Percentiles rank a stretch among this genome's conserved stretches.
Conservation (phyloP, 2,329 filamentous ascomycete species). For the Fusarium goolgardi region DNA sequence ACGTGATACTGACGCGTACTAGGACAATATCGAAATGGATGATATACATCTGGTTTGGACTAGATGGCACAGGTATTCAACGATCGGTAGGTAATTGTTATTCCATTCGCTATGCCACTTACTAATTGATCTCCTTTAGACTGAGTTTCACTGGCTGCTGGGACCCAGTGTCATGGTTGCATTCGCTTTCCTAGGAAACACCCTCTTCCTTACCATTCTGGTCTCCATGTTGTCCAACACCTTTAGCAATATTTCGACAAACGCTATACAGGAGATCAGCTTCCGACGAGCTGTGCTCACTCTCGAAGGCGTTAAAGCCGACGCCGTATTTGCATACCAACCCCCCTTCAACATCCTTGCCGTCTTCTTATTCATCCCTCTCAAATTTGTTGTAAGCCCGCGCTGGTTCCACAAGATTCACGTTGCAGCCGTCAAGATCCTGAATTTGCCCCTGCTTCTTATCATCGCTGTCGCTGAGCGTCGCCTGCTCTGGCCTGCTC, state of each 20-base stretch:
- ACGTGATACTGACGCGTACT: conserved; percentile 18
- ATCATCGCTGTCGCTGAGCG: conserved; percentile 78
- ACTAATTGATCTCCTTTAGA: conserved; percentile 51
- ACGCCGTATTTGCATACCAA: conserved; percentile 84
- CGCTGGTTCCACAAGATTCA: conserved; percentile 94
- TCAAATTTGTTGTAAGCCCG: conserved; percentile 81
- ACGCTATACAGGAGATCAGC: conserved; percentile 85
- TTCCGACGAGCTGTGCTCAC: conserved; percentile 84
- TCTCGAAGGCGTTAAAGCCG: conserved; percentile 86
- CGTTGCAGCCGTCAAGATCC: conserved; percentile 76
- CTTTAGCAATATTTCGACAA: conserved; percentile 80
- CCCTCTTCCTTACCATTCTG: conserved; percentile 87
- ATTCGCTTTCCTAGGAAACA: conserved; percentile 88
- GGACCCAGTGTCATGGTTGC: conserved; percentile 84
- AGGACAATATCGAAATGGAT: conserved; percentile 87
- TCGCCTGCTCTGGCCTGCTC: conserved; percentile 69
- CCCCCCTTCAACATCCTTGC: conserved; percentile 87
- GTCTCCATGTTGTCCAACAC: conserved; percentile 90
- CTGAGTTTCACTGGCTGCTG: conserved; percentile 81
- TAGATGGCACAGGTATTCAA: conserved; percentile 76
- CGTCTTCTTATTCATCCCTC: conserved; percentile 76
- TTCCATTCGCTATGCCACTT: not conserved
- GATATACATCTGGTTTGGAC: conserved; percentile 92
- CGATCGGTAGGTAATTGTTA: conserved; percentile 57
- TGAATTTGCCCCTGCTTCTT: conserved; percentile 81